phyloP scores from a whole-genome alignment of 305 asterid species.

The Fraxinus velutina region DNA sequence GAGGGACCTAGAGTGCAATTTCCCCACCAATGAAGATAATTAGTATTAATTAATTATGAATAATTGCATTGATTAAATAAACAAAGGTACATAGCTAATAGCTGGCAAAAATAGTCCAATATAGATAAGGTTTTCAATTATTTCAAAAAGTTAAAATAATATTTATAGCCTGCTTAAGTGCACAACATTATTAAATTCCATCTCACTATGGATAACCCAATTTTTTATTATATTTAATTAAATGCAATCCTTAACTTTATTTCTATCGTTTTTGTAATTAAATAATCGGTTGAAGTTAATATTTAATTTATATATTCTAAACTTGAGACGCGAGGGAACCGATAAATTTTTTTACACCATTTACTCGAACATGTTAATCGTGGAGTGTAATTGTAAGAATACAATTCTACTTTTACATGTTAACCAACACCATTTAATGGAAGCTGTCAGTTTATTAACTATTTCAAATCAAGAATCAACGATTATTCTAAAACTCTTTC shows the following conservation, averaged over 20 bases:
- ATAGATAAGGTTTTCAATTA: background rate
- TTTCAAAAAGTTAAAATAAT: background rate
- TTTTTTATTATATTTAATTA: background rate
- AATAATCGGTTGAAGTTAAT: background rate
- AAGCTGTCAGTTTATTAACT: background rate
- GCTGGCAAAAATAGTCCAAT: conserved; percentile 1
- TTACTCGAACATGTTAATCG: background rate
- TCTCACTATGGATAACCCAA: background rate
- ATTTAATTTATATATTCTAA: background rate
- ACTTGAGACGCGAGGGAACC: background rate
- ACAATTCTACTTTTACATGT: background rate
- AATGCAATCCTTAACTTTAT: conserved; percentile 4
- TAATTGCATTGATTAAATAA: background rate
- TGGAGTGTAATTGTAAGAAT: background rate
- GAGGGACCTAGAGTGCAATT: background rate
- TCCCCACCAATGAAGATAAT: background rate
- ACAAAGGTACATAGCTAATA: background rate
- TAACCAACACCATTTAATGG: background rate
- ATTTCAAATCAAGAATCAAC: background rate
- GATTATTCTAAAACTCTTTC: background rate
- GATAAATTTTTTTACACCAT: background rate
- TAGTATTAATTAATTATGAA: background rate
- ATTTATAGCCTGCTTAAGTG: background rate
- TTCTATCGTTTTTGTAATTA: background rate
- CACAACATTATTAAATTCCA: background rate